Percentiles rank a stretch among this genome's conserved stretches.
Evolutionary conservation across 176 grass and related monocot genomes (phyloP).

Genomic region (Carex pumila): DNA sequence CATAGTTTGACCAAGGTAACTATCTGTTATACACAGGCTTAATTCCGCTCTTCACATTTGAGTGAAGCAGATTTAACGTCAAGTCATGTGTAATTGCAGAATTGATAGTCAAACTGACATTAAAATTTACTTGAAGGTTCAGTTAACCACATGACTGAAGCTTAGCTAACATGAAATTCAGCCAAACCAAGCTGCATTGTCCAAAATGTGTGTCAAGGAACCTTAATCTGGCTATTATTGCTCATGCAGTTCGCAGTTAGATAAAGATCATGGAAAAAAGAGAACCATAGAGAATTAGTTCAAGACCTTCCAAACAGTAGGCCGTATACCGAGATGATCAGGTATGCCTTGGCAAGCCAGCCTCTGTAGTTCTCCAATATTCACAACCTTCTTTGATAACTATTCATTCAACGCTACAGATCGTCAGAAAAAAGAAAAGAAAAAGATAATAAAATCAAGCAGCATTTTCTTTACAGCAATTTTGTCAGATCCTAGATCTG

Average conservation of each 20-base stretch:
- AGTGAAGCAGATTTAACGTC: not conserved
- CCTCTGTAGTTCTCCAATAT: constrained; percentile 76
- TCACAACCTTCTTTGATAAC: constrained; percentile 73
- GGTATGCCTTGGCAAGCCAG: constrained; percentile 83
- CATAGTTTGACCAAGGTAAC: constrained; percentile 2
- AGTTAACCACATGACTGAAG: not conserved
- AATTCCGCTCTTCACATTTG: constrained; percentile 11
- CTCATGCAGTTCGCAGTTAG: not conserved
- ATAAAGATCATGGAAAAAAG: not conserved
- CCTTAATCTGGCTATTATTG: not conserved
- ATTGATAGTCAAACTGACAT: not conserved
- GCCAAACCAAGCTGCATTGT: not conserved
- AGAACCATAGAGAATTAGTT: constrained; percentile 22
- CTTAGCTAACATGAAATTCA: not conserved
- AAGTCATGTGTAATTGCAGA: not conserved
- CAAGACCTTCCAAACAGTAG: constrained; percentile 83
- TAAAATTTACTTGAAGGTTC: not conserved
- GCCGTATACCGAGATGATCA: constrained; percentile 36
- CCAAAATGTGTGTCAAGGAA: not conserved
- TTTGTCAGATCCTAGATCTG: too few species aligned
- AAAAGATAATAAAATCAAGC: not conserved
- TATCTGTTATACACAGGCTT: not conserved
- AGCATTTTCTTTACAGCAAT: constrained; percentile 5
- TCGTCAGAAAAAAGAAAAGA: not conserved
- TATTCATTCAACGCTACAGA: constrained; percentile 2